Evolutionary conservation across 495 filamentous ascomycete genomes (phyloP).

Genomic region (Lichenothelia convexa): DNA sequence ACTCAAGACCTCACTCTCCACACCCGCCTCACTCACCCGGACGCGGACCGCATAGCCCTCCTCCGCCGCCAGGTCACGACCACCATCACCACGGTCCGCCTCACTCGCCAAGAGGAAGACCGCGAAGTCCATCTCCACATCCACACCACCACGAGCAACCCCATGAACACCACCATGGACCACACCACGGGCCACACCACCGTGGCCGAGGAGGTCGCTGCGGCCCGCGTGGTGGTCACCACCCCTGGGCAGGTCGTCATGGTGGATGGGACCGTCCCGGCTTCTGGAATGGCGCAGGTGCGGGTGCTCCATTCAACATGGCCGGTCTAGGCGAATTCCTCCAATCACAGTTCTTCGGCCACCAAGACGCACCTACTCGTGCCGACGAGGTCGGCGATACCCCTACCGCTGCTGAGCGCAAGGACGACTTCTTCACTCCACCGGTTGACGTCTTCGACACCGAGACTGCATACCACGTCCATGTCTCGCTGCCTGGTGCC

Average conservation of each 20-base stretch:
- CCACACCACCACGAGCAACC: slow-evolving; percentile 2
- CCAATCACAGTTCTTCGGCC: slow-evolving; percentile 13
- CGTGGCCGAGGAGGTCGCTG: slow-evolving; percentile 6
- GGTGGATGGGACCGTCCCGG: slow-evolving; percentile 4
- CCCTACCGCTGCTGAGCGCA: slow-evolving; percentile 3
- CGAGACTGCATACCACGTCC: slow-evolving; percentile 39
- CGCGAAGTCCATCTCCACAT: not conserved
- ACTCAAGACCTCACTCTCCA: not conserved
- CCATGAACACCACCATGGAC: slow-evolving; percentile 2
- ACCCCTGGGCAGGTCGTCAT: slow-evolving; percentile 20
- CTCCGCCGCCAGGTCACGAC: slow-evolving; percentile 6
- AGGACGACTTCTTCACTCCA: slow-evolving; percentile 36
- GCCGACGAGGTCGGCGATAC: slow-evolving; percentile 6
- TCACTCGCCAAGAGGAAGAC: too few relatives aligned
- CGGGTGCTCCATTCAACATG: slow-evolving; percentile 9
- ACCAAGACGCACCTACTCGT: slow-evolving; percentile 6
- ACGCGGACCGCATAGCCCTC: not conserved
- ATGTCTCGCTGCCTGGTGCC: slow-evolving; percentile 57
- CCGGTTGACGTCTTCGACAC: slow-evolving; percentile 58
- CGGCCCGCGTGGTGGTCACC: slow-evolving; percentile 14
- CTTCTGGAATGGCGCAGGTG: not conserved
- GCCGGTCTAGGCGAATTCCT: slow-evolving; percentile 12
- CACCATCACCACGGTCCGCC: not conserved
- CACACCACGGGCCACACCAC: slow-evolving; percentile 4
- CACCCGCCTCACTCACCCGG: not conserved